Evolutionary conservation across 768 basidiomycete genomes (phyloP), one percentile per base, ranked within the genome.

Genomic region (Tulasnella sp.): DNA sequence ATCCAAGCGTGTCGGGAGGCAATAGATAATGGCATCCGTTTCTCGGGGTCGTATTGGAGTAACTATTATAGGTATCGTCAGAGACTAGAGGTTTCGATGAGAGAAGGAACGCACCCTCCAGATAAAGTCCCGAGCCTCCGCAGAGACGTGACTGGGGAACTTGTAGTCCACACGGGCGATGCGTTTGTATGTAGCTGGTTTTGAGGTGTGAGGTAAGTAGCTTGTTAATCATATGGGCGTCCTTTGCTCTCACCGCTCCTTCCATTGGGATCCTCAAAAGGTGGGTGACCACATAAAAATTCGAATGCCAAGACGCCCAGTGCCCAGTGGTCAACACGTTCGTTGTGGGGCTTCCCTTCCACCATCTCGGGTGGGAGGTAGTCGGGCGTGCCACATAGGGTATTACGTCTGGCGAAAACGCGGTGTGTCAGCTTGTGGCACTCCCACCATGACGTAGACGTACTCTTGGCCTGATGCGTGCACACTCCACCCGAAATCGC

Each of bases 301-400:
- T 99, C 94, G 67, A 91, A 99, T 1, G 85, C 85, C 61, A 99
- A 73, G n/a, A 98, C 93, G 42, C 94, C 94, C 25, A 99, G 73
- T 0, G 94, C 94, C 94, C 94, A 99, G 59, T 90, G 78, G 65
- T 98, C 94, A 36, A 98, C 94, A 65, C 79, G 83, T 65, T 91
- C 88, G 53, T 77, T 84, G 67, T 98, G 93, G 59, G 86, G 87
- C 62, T 78, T 83, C 0, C 84, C 83, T 64, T 96, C 91, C 12
- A 99, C 87, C 96, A 98, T 99, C 75, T 98, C 94, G 11, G 96
- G 74, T n/a, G 74, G 74, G 3, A 75, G 65, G 63, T 75, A 75
- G 63, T 75, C 74, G 25, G 74, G 67, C 2, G 74, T 74, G 40
- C 73, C 73, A 58, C 74, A 74, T 17, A 74, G 65, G 1, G 73